Conservation (phyloP, 1,139 yeast genomes). For the Kodamaea suecica region DNA sequence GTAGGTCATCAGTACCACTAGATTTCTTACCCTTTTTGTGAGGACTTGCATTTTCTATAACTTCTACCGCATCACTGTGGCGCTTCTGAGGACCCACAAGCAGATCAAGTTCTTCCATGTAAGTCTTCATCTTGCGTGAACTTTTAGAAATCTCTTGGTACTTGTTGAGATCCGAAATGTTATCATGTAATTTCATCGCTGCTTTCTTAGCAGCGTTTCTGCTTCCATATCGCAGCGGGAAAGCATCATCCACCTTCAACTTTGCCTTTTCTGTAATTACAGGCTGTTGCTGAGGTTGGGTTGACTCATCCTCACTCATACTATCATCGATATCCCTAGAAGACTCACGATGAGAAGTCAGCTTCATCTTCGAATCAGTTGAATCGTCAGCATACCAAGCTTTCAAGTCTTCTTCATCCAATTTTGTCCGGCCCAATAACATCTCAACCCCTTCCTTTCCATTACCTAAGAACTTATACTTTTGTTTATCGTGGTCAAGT, state of each 20-base stretch:
- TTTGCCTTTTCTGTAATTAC: constrained; percentile 8
- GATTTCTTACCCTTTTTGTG: constrained; percentile 5
- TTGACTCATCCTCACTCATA: constrained; percentile 31
- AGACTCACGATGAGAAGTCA: constrained; percentile 11
- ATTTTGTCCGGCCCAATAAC: constrained; percentile 50
- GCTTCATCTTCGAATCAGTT: constrained; percentile 3
- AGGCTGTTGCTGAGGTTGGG: constrained; percentile 10
- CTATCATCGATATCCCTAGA: constrained; percentile 30
- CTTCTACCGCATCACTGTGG: constrained; percentile 1
- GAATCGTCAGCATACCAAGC: constrained; percentile 32
- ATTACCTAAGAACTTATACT: constrained; percentile 48
- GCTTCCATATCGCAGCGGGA: constrained; percentile 20
- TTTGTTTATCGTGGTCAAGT: constrained; percentile 41
- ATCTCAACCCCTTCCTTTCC: constrained; percentile 36
- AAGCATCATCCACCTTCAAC: constrained; percentile 6
- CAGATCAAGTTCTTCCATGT: constrained; percentile 35
- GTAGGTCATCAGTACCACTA: not conserved
- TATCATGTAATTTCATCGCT: constrained; percentile 59
- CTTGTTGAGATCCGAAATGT: constrained; percentile 63
- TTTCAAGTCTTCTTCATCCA: constrained; percentile 39
- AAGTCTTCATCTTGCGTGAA: constrained; percentile 35
- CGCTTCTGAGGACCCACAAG: constrained; percentile 9
- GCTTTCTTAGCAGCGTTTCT: constrained; percentile 66
- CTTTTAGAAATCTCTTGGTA: constrained; percentile 50
- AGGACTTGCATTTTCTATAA: constrained; percentile 3